Conservation (phyloP, 2,329 filamentous ascomycete genomes). For the Ophiosphaerella herpotricha region DNA sequence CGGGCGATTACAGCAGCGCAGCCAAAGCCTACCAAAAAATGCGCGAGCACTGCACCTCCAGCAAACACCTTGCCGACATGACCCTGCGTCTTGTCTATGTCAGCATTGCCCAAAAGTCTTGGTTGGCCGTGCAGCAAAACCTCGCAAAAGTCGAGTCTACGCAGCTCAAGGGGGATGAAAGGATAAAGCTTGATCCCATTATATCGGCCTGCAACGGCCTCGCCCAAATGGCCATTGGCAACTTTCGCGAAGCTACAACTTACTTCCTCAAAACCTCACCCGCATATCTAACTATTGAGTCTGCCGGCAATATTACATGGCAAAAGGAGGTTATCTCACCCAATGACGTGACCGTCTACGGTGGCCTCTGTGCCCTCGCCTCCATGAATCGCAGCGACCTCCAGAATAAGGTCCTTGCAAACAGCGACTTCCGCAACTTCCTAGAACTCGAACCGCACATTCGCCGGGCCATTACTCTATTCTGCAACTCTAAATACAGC, state of each 20-base stretch:
- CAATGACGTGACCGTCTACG: conserved; percentile 92
- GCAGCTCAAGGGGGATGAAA: conserved; percentile 61
- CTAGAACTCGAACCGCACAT: conserved; percentile 94
- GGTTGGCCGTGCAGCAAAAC: conserved; percentile 68
- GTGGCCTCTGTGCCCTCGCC: conserved; percentile 85
- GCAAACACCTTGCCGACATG: conserved; percentile 82
- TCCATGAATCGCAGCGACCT: conserved; percentile 82
- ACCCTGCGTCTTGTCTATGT: conserved; percentile 78
- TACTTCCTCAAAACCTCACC: conserved; percentile 70
- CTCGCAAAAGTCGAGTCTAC: conserved; percentile 61
- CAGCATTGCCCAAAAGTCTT: conserved; percentile 76
- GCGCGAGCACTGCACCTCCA: conserved; percentile 85
- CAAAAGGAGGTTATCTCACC: conserved; percentile 75
- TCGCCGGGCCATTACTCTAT: conserved; percentile 85
- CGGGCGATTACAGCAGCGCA: conserved; percentile 73
- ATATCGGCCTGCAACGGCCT: conserved; percentile 66
- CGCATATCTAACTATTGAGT: conserved; percentile 47
- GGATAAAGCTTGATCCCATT: conserved; percentile 65
- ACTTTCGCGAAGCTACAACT: conserved; percentile 70
- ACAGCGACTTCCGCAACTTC: conserved; percentile 82
- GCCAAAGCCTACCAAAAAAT: conserved; percentile 81
- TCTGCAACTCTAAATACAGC: conserved; percentile 88
- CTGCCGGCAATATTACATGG: conserved; percentile 55
- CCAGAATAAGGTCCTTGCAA: conserved; percentile 77
- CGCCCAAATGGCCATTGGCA: conserved; percentile 60